Evolutionary conservation across 73 alveolate species (phyloP), one percentile per base, ranked within the genome.

Genomic region (Paramecium sexaurelia): DNA sequence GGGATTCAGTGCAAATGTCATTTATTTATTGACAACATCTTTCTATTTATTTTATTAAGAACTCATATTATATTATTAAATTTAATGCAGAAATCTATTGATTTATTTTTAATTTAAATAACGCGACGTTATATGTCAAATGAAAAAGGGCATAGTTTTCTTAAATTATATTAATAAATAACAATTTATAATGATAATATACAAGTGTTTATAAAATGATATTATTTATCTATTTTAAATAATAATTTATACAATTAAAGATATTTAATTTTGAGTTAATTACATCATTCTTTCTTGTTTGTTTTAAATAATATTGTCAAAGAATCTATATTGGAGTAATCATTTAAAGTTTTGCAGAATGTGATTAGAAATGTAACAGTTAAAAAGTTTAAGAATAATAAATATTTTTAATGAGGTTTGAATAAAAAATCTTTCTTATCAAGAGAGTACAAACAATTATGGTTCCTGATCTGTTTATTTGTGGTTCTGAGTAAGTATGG

Each of bases 371-470:
- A 51, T 51, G 67, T 51, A 51, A 51, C 67, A 51, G 67, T 51
- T 20, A n/a, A 51, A 51, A 51, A 51, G 67, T 51, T 51, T 51
- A 17, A 51, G 15, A 51, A 51, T 51, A 51, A 17, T 51, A 51
- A 51, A 51, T 51, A 51, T 51, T 51, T 51, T 51, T 1, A 51
- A 17, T 26, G 17, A 17, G 67, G 67, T n/a, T 15, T 15, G 67
- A 51, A 17, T 15, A 15, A n/a, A 17, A 51, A 51, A 51, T 51
- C 83, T 29, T 66, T 41, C 22, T 66, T 26, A 26, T 66, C 83
- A 66, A 29, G 83, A 66, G 83, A 66, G 83, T 66, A 66, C 83
- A 66, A 66, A 66, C 24, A 66, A 15, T 26, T 66, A 29, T 26
- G 83, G 83, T 26, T 66, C 83, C 83, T 66, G 11, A 15, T 26